A percentile compares a stretch with the other conserved stretches of the same genome.
Evolutionary conservation across 306 rosid genomes (phyloP).

Genomic region (Lathyrus oleraceus): DNA sequence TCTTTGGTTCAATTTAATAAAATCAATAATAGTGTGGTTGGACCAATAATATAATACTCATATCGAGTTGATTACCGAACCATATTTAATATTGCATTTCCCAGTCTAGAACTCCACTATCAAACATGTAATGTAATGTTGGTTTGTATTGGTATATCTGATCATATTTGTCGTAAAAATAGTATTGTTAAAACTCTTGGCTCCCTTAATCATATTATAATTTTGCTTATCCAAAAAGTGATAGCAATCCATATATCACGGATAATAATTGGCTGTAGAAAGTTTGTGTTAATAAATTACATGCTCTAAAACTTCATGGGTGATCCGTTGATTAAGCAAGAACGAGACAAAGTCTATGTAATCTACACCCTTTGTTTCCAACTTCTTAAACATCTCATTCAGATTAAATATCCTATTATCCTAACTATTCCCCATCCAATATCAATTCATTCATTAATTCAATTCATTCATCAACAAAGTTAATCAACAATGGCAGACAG

Average conservation of each 20-base stretch:
- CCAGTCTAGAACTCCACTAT: too few relatives aligned
- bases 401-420: background rate
- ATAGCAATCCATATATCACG: background rate
- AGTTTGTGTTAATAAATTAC: background rate
- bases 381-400: conserved; percentile 1
- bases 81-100: too few relatives aligned
- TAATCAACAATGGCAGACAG: conserved; percentile 25
- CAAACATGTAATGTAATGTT: too few relatives aligned
- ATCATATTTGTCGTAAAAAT: background rate
- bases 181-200: background rate
- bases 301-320: conserved; percentile 1
- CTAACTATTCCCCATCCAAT: background rate
- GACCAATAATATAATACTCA: too few relatives aligned
- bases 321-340: conserved; percentile 30
- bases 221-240: background rate
- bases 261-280: background rate
- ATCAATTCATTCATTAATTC: background rate
- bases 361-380: background rate
- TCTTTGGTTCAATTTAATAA: too few relatives aligned
- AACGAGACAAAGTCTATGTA: conserved; percentile 6
- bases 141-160: background rate
- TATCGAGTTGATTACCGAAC: too few relatives aligned
- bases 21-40: too few relatives aligned
- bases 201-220: background rate
- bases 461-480: background rate